Evolutionary conservation across 2,329 filamentous ascomycete genomes (phyloP).

Genomic region (Penicillium sp.): DNA sequence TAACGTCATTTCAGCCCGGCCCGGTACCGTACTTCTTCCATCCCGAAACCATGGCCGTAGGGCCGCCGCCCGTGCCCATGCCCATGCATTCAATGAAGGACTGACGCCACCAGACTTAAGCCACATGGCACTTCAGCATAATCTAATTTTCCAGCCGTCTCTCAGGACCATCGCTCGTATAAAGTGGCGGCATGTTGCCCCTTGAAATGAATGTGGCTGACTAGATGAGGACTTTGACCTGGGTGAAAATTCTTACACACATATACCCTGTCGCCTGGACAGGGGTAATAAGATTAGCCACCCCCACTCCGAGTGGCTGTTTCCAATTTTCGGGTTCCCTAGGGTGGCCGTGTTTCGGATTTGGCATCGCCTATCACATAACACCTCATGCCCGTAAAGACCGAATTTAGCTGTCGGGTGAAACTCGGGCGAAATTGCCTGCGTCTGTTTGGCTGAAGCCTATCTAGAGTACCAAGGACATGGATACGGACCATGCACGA

Average conservation of each 20-base stretch:
- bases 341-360: constrained; percentile 9
- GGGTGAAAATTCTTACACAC: not conserved
- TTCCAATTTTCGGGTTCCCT: constrained; percentile 1
- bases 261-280: not conserved
- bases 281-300: not conserved
- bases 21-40: constrained; percentile 1
- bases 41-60: constrained; percentile 6
- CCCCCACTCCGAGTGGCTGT: constrained; percentile 2
- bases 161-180: not conserved
- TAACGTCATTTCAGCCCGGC: constrained; percentile 1
- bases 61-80: not conserved
- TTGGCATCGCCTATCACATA: constrained; percentile 2
- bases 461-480: not conserved
- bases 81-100: not conserved
- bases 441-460: not conserved
- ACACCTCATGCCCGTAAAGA: not conserved
- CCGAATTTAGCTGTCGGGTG: not conserved
- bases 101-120: not conserved
- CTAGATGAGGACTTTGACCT: not conserved
- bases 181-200: not conserved
- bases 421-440: not conserved
- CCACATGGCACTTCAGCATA: not conserved
- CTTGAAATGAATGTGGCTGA: not conserved
- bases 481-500: too few relatives aligned
- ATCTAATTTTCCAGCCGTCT: constrained; percentile 2